phyloP scores from a whole-genome alignment of 352 stramenopile genomes.

The Phytophthora uliginosa region DNA sequence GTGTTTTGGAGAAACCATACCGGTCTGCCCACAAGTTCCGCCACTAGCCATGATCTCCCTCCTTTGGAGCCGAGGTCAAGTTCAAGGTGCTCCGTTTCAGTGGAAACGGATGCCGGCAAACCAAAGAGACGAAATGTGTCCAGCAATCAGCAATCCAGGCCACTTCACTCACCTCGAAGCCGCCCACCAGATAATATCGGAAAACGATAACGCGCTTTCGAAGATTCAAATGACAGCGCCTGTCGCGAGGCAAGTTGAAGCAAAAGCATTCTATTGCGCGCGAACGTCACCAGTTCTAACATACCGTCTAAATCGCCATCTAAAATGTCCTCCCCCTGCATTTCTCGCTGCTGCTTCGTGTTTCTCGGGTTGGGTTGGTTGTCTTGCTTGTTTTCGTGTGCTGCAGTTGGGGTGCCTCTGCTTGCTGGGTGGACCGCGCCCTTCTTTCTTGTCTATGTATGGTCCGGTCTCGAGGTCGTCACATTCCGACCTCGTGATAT shows the following conservation, averaged over 20 bases:
- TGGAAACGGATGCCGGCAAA: not conserved
- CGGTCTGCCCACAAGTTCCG: not conserved
- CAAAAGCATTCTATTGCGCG: conserved; percentile 59
- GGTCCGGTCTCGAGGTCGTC: conserved; percentile 33
- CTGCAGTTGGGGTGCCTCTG: conserved; percentile 18
- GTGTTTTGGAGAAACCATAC: conserved; percentile 12
- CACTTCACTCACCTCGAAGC: not conserved
- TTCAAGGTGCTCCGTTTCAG: conserved; percentile 8
- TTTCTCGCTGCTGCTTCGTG: conserved; percentile 41
- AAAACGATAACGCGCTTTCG: not conserved
- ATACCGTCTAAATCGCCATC: conserved; percentile 58
- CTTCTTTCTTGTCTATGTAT: conserved; percentile 41
- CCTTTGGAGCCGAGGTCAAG: conserved; percentile 6
- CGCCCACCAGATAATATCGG: not conserved
- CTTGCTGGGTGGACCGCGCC: conserved; percentile 18
- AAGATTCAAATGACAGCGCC: not conserved
- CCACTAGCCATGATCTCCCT: not conserved
- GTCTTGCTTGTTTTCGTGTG: conserved; percentile 14
- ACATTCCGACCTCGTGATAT: conserved; percentile 37
- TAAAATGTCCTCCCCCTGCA: conserved; percentile 50
- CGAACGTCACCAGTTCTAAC: conserved; percentile 58
- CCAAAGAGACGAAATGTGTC: not conserved
- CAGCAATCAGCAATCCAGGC: not conserved
- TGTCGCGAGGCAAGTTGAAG: conserved; percentile 27
- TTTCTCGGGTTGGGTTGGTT: conserved; percentile 13